Base-by-base conservation (phyloP, 306 rosid genomes). In the Quercus wislizeni region DNA sequence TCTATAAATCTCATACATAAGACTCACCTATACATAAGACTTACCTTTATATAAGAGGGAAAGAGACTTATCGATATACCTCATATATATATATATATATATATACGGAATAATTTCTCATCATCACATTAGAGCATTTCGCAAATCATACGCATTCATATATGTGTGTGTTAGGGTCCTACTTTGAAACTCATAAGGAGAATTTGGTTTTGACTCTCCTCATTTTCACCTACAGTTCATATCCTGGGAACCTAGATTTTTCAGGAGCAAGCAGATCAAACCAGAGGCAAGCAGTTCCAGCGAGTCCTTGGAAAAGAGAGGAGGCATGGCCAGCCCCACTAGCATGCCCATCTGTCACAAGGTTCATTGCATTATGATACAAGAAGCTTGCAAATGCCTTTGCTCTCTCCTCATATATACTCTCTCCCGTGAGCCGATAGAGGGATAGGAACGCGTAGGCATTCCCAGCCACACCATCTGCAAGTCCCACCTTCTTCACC, bases 231-330 rank as follows among this genome's bases (percentile, higher is more conserved):
- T 92, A 92, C 21, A 92, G 58, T 85, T 94, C 98, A 78, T 91
- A 92, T 28, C 97, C 94, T 1, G 97, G 98, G 75, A 94, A 94
- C 76, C 87, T 87, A 21, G 98, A 88, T 56, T 81, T 84, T n/a
- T 87, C 56, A 1, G 91, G 94, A 25, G 83, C 78, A 57, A 89
- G 80, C 76, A 92, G 70, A 85, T 94, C 97, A 80, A 92, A 92
- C 97, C 94, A 91, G 68, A 94, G 92, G 82, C 98, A 91, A 41
- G 93, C 89, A 3, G 85, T 81, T 23, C 98, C 98, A 23, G 94
- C 97, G 14, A 92, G 92, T 59, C 98, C 98, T 49, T 89, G 93
- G 76, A 92, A 92, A 14, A 94, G 97, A 41, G 98, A 94, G 73
- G 85, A 89, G 8, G 74, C 84, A 85, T 74, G 79, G 30, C 71